Base-by-base conservation (phyloP, 345 rosid species). In the Euphorbia peplus region DNA sequence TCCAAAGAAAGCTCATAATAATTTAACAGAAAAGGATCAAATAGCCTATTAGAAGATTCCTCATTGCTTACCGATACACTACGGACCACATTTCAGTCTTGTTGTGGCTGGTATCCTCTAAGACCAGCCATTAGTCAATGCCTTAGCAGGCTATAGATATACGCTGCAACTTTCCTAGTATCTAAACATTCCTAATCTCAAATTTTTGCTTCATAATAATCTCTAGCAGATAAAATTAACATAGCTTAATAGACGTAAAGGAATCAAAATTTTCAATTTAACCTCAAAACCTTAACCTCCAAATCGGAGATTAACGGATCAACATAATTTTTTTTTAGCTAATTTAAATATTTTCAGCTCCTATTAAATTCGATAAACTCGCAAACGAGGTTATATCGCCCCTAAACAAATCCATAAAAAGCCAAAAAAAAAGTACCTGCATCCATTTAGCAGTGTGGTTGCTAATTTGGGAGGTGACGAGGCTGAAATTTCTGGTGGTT, bases 361-460 rank as follows among this genome's bases (percentile, higher is more conserved):
- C n/a, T n/a, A n/a, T n/a, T n/a, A n/a, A n/a, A n/a, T n/a, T n/a
- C n/a, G n/a, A n/a, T n/a, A n/a, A n/a, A n/a, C n/a, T n/a, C n/a
- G n/a, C n/a, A n/a, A n/a, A n/a, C n/a, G n/a, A n/a, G n/a, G n/a
- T n/a, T n/a, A n/a, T n/a, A n/a, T n/a, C n/a, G n/a, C 52, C 11
- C 24, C 4, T 12, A 3, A 19, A 15, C 15, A 7, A 67, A 35
- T 22, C 70, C 42, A 22, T 50, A 14, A 16, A 25, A 24, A 15
- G 4, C 2, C 35, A 21, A 25, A 21, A 0, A 42, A 35, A 25
- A 22, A 6, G 51, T 24, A 70, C 73, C 73, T 70, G 73, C 73
- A 70, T 70, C 73, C 73, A 70, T 70, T 70, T 70, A 13, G 73
- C 62, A 26, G 67, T 70, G 11, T 70, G 73, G 32, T 62, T 52